phyloP scores from a whole-genome alignment of 768 basidiomycete species.

The Pleurotus citrinopileatus region DNA sequence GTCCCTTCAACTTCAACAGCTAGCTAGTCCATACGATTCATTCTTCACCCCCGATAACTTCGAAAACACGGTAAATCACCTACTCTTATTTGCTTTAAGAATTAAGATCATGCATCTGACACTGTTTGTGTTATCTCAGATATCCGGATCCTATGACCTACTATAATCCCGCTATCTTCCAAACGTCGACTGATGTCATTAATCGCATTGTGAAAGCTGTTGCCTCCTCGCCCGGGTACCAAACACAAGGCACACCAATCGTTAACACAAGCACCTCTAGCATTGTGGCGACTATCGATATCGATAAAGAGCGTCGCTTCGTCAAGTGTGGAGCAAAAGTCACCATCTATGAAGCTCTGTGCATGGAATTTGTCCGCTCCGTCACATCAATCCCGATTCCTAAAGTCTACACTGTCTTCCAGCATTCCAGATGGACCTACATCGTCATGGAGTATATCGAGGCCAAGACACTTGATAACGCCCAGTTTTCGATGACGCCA shows the following conservation, averaged over 20 bases:
- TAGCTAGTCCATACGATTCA: not conserved
- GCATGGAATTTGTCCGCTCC: constrained; percentile 14
- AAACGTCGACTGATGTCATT: not conserved
- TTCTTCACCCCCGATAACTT: not conserved
- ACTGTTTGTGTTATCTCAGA: not conserved
- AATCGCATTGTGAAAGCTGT: constrained; percentile 8
- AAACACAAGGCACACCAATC: not conserved
- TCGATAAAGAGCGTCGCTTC: not conserved
- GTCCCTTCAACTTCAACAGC: not conserved
- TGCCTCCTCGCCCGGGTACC: not conserved
- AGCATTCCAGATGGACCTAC: not conserved
- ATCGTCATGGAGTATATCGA: constrained; percentile 9
- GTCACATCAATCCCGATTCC: constrained; percentile 15
- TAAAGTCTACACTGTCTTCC: constrained; percentile 13
- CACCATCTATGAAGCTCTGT: constrained; percentile 12
- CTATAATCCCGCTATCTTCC: not conserved
- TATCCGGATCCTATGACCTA: not conserved
- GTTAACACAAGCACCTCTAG: constrained; percentile 3
- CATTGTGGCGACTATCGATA: not conserved
- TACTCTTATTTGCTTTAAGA: not conserved
- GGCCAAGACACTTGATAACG: constrained; percentile 3
- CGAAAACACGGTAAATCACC: not conserved
- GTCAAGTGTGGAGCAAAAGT: constrained; percentile 1
- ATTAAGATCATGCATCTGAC: too few relatives aligned
- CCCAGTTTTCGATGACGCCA: not conserved